Base-by-base conservation (phyloP, 495 filamentous ascomycete species). In the Neurospora sp. region DNA sequence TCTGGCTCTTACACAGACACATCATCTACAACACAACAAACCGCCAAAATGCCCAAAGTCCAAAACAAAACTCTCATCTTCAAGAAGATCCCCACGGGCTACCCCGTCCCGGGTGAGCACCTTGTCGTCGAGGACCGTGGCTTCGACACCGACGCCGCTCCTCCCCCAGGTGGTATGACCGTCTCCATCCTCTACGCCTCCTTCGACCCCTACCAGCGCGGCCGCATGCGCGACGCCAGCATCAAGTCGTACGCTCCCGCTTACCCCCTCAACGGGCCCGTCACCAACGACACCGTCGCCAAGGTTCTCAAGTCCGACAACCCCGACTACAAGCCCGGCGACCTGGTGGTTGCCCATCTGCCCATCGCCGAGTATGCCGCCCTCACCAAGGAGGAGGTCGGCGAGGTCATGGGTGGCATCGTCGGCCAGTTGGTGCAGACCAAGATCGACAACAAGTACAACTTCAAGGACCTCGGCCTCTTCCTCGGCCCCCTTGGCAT, bases 121-220 rank as follows among this genome's bases (percentile, higher is more conserved):
- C 85, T 97, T 44, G 80, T 78, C n/a, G 75, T 96, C 70, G 92
- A 96, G 80, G 77, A 86, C 69, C 85, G 84, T 41, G 80, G 84
- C 12, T 90, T 95, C 81, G 92, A 95, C 80, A 78, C 88, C 73
- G 82, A 88, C n/a, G 83, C 88, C 39, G 74, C 85, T 1, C 86
- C 90, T 37, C 92, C 93, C 9, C 75, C 85, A 41, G 90, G 91
- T 74, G 93, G 94, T 40, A 78, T 97, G 38, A 88, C 90, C 42
- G 78, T 91, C 71, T 89, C 91, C 80, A 91, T 91, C 73, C 87
- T 92, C 78, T 93, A 91, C 79, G 85, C 90, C 80, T 96, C 93
- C 72, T 92, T 91, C 81, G 94, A 98, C 83, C 94, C 94, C 9
- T 97, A 97, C 85, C 89, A 91, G 82, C 91, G 94, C 39, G 92